Evolutionary conservation across 176 grass and related monocot genomes (phyloP).

Genomic region (Rhynchospora tenuis): DNA sequence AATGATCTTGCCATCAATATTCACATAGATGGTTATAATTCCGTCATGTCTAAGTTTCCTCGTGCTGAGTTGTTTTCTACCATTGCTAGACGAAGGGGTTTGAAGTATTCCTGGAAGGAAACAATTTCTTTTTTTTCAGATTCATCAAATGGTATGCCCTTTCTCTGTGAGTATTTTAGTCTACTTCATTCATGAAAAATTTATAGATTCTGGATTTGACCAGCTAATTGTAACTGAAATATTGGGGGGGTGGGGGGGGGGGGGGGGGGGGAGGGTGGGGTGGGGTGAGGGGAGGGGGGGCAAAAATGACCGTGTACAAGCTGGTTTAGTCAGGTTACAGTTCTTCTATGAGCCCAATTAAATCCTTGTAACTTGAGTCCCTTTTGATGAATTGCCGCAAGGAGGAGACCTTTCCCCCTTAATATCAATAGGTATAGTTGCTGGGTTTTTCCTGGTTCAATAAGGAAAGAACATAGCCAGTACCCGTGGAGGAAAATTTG

Average conservation of each 20-base stretch:
- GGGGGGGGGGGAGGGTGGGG: no score
- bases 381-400: not conserved
- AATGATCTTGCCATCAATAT: constrained; percentile 85
- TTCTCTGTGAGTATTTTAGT: not conserved
- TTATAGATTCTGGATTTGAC: constrained; percentile 11
- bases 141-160: constrained; percentile 49
- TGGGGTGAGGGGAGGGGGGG: no score
- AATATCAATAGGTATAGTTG: not conserved
- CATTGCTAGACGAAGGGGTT: constrained; percentile 55
- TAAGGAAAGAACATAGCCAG: not conserved
- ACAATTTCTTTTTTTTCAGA: constrained; percentile 71
- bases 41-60: constrained; percentile 59
- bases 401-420: not conserved
- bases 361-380: not conserved
- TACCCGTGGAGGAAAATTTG: not conserved
- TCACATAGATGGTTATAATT: constrained; percentile 61
- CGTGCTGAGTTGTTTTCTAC: constrained; percentile 75
- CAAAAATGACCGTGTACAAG: not conserved
- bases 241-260: no score
- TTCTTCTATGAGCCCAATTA: not conserved
- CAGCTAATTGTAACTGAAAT: constrained; percentile 1
- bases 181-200: constrained; percentile 11
- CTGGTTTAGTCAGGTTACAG: not conserved
- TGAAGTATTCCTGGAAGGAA: constrained; percentile 64
- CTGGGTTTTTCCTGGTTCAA: constrained; percentile 1